phyloP scores from a whole-genome alignment of 129 eudicot genomes.

The Pulicaria dysenterica region DNA sequence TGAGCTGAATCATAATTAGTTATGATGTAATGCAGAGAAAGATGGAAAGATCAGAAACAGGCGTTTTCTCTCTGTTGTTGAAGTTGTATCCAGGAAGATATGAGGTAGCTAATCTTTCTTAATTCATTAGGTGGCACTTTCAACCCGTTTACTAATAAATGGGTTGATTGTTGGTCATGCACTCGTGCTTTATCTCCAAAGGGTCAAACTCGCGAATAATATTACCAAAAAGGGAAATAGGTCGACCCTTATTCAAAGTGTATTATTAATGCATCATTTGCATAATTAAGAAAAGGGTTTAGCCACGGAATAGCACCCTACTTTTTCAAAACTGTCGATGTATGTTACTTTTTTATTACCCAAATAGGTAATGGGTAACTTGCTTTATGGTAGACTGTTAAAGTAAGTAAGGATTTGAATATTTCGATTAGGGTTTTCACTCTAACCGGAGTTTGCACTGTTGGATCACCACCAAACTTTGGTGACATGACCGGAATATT shows the following conservation, averaged over 20 bases:
- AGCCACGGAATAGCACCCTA: no score
- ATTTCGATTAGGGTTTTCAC: no score
- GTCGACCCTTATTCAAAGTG: neutral
- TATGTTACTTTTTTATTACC: no score
- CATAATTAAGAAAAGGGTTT: no score
- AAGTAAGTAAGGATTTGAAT: no score
- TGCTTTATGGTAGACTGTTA: no score
- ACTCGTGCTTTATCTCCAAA: neutral
- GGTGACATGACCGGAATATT: no score
- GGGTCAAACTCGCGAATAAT: neutral
- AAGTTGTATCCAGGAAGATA: slow-evolving; percentile 79
- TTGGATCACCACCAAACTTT: no score
- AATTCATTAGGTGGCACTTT: neutral
- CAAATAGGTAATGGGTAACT: no score
- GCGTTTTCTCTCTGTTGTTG: slow-evolving; percentile 52
- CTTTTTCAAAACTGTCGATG: no score
- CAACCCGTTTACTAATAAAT: neutral
- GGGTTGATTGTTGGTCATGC: neutral
- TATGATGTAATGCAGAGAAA: slow-evolving; percentile 56
- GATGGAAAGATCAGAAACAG: slow-evolving; percentile 70
- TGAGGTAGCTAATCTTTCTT: slow-evolving; percentile 48
- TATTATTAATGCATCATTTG: no score
- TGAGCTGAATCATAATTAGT: slow-evolving; percentile 2
- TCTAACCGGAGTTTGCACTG: no score
- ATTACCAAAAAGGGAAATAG: neutral